These are phyloP conservation scores for Crataegus laevigata DNA, from an alignment of 306 rosid species.

Conservation along the genomic window DNA sequence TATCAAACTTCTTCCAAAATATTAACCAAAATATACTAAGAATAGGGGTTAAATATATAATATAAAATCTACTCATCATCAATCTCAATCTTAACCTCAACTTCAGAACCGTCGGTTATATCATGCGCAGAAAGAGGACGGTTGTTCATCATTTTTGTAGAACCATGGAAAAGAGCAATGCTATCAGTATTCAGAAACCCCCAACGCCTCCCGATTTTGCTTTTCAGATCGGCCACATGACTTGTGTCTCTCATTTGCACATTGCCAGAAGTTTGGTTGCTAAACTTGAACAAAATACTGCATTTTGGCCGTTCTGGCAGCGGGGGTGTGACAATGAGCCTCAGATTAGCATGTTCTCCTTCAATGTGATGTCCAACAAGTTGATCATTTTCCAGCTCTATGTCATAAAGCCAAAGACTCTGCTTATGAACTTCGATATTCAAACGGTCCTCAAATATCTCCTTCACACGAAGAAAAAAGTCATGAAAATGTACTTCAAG, in stretches of 20 bases:
- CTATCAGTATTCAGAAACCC: neutral
- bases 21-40: no score
- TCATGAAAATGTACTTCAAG: neutral
- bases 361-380: neutral
- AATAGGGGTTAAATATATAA: no score
- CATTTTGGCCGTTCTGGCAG: neutral
- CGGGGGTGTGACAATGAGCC: constrained; percentile 9
- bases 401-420: constrained; percentile 11
- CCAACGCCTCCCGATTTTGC: constrained; percentile 22
- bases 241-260: constrained; percentile 21
- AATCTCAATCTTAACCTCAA: constrained; percentile 1
- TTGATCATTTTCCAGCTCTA: neutral
- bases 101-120: constrained; percentile 13
- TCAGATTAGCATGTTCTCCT: neutral
- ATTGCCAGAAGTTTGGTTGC: neutral
- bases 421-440: constrained; percentile 16
- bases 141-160: neutral
- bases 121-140: constrained; percentile 21
- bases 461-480: constrained; percentile 17
- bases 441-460: constrained; percentile 6
- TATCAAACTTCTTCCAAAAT: no score
- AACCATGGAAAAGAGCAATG: constrained; percentile 1
- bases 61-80: no score
- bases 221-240: constrained; percentile 4
- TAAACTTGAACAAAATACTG: constrained; percentile 5